Conservation (phyloP, 345 rosid genomes). For the Eucalyptus virginea region DNA sequence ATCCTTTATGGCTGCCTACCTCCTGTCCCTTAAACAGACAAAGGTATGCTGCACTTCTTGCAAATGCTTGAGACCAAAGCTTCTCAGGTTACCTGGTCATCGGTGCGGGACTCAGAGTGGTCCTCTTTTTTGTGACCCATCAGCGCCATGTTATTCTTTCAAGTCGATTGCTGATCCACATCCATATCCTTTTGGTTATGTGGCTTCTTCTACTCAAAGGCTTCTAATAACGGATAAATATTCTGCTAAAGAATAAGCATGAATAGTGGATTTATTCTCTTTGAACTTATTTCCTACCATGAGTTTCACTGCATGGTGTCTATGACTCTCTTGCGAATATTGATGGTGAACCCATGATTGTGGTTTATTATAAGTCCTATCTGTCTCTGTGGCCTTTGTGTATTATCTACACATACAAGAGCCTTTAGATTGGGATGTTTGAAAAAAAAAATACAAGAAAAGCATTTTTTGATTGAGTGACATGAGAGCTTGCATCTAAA, state of each 20-base stretch:
- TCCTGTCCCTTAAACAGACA: constrained; percentile 77
- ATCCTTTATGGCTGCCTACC: constrained; percentile 86
- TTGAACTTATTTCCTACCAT: background rate
- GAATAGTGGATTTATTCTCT: background rate
- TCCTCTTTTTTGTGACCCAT: background rate
- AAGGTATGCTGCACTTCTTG: constrained; percentile 39
- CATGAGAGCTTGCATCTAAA: background rate
- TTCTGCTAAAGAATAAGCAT: background rate
- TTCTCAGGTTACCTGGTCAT: background rate
- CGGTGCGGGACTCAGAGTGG: background rate
- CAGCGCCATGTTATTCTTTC: background rate
- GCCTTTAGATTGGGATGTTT: background rate
- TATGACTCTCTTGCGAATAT: background rate
- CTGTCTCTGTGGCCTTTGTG: background rate
- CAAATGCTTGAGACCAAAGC: background rate
- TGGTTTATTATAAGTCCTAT: background rate
- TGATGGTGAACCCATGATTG: background rate
- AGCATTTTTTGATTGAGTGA: background rate
- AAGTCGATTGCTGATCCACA: background rate
- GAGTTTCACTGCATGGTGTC: background rate
- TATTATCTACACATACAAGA: background rate
- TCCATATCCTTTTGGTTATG: background rate
- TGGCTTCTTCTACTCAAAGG: background rate
- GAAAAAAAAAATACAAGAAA: background rate
- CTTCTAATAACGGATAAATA: background rate